Evolutionary conservation across 768 basidiomycete genomes (phyloP), one percentile per base, ranked within the genome.

Genomic region (Pisolithus microcarpus): DNA sequence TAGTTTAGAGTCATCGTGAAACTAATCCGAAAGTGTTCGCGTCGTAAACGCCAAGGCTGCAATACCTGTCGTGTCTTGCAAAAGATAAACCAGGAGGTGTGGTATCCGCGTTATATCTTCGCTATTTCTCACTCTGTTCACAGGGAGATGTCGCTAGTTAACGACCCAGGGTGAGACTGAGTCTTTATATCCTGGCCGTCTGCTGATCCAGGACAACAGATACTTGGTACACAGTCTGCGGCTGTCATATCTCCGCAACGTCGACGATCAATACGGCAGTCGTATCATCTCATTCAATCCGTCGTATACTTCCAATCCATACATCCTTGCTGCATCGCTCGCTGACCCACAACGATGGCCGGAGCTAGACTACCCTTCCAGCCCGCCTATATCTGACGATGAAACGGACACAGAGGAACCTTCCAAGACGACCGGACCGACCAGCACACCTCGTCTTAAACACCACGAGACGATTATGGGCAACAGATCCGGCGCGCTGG

Each of bases 381-480:
- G 83, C 56, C 91, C 88, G 0, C 79, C 83, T 37, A 73, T 85
- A 38, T 82, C 83, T 50, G 84, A 87, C 49, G 82, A 86, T 52
- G 88, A 89, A 51, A 68, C 67, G 8, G 77, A 79, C 47, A 71
- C 73, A 28, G 52, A 54, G 30, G 67, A 56, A 15, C 21, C 56
- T 9, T 46, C 53, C 31, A 56, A 52, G 45, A 51, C 61, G 37
- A 43, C 70, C 63, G 57, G 77, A 67, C 57, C 75, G 70, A 66
- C 79, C 66, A 65, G 84, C 60, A 62, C 79, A 56, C 66, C 74
- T 10, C 61, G 77, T 13, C 75, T 96, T 56, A 88, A 85, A 61
- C 85, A 94, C 66, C 87, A 90, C 6, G 82, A 86, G 60, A 96
- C 94, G 3, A 95, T 96, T 61, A 84, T 93, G 76, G 90, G 83